Base-by-base conservation (phyloP, 371 early-diverging fungal species). In the Batkoa obscura region DNA sequence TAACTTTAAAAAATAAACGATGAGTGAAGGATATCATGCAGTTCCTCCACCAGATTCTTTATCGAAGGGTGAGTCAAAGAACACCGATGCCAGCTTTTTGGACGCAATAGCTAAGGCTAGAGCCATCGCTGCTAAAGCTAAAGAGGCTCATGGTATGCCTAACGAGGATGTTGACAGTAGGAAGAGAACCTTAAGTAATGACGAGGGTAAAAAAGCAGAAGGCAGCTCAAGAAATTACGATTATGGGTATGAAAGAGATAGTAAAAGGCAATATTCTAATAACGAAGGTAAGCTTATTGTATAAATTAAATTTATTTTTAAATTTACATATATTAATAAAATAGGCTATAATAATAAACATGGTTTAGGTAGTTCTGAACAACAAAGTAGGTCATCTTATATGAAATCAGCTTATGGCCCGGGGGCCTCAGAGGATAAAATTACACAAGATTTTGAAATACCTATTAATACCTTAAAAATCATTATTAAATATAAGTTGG, bases 401-500 rank as follows among this genome's bases (percentile, higher is more conserved):
- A 62, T 45, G 59, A 57, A 47, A 6, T 64, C 67, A n/a, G 61
- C 66, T 37, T 64, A 71, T 57, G 62, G 66, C 41, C 52, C 57
- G 10, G 43, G 43, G 1, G 54, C 50, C 23, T 48, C 43, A 3
- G 36, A 43, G 33, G 59, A 64, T 48, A 60, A 61, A 50, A 56
- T 68, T 54, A 62, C 67, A 58, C 56, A 68, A 45, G 68, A 80
- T 55, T 73, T 79, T 46, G 62, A 57, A 32, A 80, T 86, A 0
- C 83, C 84, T 3, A 72, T 73, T 51, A 71, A 68, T 43, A 73
- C 81, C 63, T 86, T 88, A 12, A 91, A 91, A 2, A 61, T 88
- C 45, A 74, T 93, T 43, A 93, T 90, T 64, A 91, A 91, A 6
- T 72, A 81, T 41, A 78, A 79, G 15, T 90, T 90, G 8, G 88